A percentile compares a stretch with the other conserved stretches of the same genome.
phyloP scores from a whole-genome alignment of 495 filamentous ascomycete genomes.

The Penicillium pulvis region DNA sequence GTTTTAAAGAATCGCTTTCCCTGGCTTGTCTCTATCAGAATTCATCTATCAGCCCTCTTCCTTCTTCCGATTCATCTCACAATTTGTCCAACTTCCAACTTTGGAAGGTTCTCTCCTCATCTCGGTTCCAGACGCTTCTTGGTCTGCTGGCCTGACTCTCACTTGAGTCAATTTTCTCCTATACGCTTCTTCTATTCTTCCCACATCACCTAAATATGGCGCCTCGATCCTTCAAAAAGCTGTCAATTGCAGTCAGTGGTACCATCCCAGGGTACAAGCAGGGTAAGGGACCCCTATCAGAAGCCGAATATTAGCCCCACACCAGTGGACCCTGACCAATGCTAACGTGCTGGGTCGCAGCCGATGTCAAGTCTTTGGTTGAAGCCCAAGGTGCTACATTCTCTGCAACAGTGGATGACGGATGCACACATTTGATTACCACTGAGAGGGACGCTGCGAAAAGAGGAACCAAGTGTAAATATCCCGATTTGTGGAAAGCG shows the following conservation, averaged over 20 bases:
- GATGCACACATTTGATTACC: slow-evolving; percentile 63
- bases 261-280: slow-evolving; percentile 59
- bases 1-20: not conserved
- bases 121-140: not conserved
- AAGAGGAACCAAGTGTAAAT: slow-evolving; percentile 41
- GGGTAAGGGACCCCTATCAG: slow-evolving; percentile 28
- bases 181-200: not conserved
- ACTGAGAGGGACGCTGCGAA: slow-evolving; percentile 56
- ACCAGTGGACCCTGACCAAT: not conserved
- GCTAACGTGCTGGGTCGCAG: slow-evolving; percentile 27
- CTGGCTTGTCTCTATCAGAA: not conserved
- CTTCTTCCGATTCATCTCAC: not conserved
- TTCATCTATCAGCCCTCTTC: not conserved
- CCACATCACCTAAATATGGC: slow-evolving; percentile 26
- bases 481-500: not conserved
- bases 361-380: slow-evolving; percentile 41
- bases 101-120: too few relatives aligned
- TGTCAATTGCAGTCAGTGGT: slow-evolving; percentile 62
- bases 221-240: slow-evolving; percentile 38
- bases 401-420: slow-evolving; percentile 42
- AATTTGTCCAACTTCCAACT: too few relatives aligned
- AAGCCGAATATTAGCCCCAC: not conserved
- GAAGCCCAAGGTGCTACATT: slow-evolving; percentile 52
- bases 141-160: not conserved
- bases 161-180: not conserved